phyloP scores from a whole-genome alignment of 306 rosid species.

The Cucurbita moschata region DNA sequence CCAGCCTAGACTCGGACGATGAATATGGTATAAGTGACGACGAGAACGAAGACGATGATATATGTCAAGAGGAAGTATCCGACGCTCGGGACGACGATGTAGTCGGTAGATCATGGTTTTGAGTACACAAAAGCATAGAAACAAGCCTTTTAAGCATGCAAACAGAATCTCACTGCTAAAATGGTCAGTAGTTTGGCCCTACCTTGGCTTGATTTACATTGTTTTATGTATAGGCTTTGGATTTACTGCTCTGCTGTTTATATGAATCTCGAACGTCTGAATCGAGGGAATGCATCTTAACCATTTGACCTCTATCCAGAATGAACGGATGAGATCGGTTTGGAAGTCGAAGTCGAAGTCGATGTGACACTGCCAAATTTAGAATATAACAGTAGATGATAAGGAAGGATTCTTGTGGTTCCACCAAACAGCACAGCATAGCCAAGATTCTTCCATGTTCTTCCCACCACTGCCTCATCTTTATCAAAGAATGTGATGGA shows the following conservation, averaged over 20 bases:
- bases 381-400: background rate
- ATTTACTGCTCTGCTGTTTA: background rate
- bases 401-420: background rate
- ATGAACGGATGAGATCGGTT: too few relatives aligned
- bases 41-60: constrained; percentile 10
- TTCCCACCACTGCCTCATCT: background rate
- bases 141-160: background rate
- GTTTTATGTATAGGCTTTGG: background rate
- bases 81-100: constrained; percentile 1
- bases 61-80: constrained; percentile 10
- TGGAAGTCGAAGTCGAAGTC: too few relatives aligned
- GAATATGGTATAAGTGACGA: constrained; percentile 9
- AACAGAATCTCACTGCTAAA: background rate
- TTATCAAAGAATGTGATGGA: background rate
- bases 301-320: too few relatives aligned
- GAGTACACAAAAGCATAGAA: background rate
- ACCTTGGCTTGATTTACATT: background rate
- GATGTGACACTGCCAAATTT: too few relatives aligned
- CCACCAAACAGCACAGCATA: background rate
- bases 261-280: background rate
- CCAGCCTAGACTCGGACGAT: constrained; percentile 20
- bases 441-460: background rate
- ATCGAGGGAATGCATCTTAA: too few relatives aligned
- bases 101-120: constrained; percentile 6
- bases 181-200: background rate